Evolutionary conservation across 2,329 filamentous ascomycete species (phyloP), one percentile per base, ranked within the genome.

Genomic region (Cladosporium colombiae): DNA sequence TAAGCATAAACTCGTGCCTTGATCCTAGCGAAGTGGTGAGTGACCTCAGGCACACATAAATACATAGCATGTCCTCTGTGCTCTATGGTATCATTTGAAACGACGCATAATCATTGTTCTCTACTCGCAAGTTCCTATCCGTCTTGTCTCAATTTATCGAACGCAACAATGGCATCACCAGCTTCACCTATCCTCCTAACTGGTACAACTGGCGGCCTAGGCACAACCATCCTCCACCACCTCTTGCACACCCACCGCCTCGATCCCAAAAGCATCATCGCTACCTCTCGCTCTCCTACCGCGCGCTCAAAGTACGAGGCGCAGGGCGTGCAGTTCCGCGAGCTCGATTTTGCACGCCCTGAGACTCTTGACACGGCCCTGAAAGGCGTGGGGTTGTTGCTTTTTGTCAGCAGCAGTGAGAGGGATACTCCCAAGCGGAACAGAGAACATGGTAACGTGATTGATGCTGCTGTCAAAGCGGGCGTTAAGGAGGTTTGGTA

Each of bases 401-500:
- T 88, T 72, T 77, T 88, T 37, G 81, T 88, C 37, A 86, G 85
- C 0, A 85, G 83, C 68, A 80, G 83, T 16, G 82, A 81, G 62
- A 78, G 82, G 55, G 82, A 83, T 44, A 79, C 80, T 64, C 77
- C 83, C 6, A 79, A 81, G 66, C 60, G 69, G 35, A 68, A 53
- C 72, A 68, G 74, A 64, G 79, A 78, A 62, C 82, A 85, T 67
- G 71, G 70, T 58, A 72, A 76, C 3, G 85, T 84, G 21, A 82
- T 88, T 49, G 79, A 85, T 63, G 83, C 83, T 2, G 86, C 86
- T 0, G 77, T 78, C n/a, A 73, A 74, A 8, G 82, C 80, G 0
- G 83, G 83, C 23, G 83, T 88, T 2, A 75, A 76, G 61, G 81
- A 84, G 69, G 80, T 88, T n/a, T 83, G 84, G 74, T 88, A 88